A percentile compares a stretch with the other conserved stretches of the same genome.
These are phyloP conservation scores for Metschnikowia reukaufii DNA, from an alignment of 805 yeast genomes.

Conservation along the genomic window DNA sequence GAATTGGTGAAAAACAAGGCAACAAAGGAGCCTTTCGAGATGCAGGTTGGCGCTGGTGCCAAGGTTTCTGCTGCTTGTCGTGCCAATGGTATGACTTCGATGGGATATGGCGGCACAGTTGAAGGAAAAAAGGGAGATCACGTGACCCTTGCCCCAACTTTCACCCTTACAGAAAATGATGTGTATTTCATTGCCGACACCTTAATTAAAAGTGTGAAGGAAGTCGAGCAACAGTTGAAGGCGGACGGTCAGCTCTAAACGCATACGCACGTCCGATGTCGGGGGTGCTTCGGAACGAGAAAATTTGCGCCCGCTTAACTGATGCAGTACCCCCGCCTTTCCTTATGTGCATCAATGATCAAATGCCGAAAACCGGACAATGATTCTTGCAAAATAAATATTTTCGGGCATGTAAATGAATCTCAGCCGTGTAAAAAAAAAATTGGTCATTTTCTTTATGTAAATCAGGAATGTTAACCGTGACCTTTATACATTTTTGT, in stretches of 20 bases:
- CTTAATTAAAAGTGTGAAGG: constrained; percentile 40
- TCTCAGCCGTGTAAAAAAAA: neutral
- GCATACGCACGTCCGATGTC: neutral
- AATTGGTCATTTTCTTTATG: too few species aligned
- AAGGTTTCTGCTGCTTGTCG: constrained; percentile 34
- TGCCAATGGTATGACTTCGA: constrained; percentile 47
- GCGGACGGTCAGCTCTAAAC: constrained; percentile 1
- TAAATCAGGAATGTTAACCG: too few species aligned
- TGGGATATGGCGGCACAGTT: constrained; percentile 49
- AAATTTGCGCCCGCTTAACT: neutral
- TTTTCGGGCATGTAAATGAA: neutral
- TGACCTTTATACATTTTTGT: too few species aligned
- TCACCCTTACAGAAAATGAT: constrained; percentile 41
- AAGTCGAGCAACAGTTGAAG: constrained; percentile 28
- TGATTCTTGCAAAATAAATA: neutral
- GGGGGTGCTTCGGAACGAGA: neutral
- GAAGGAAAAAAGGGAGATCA: constrained; percentile 46
- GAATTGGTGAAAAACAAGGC: constrained; percentile 55
- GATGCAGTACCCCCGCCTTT: neutral
- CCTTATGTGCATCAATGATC: neutral
- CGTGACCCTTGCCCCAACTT: constrained; percentile 49
- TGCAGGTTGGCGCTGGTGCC: constrained; percentile 36
- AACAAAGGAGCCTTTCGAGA: constrained; percentile 50
- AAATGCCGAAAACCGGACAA: neutral
- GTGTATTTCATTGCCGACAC: constrained; percentile 42